A percentile compares a stretch with the other conserved stretches of the same genome.
Evolutionary conservation across 768 basidiomycete genomes (phyloP).

Genomic region (Boletus rufocinnamomeus): DNA sequence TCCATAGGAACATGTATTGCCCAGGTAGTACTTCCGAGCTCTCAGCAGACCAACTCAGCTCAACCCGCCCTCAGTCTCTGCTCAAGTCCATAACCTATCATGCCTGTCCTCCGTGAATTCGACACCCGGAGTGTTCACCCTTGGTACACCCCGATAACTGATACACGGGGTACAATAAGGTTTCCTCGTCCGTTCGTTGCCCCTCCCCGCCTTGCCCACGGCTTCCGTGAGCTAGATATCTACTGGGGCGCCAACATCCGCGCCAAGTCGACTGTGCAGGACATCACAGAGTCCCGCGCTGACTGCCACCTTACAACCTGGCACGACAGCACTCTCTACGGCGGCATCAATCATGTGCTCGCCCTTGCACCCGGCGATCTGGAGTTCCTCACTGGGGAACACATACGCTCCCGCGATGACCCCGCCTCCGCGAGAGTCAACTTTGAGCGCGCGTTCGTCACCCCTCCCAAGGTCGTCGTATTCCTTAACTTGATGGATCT

Average conservation of each 20-base stretch:
- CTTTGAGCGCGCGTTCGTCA: slow-evolving; percentile 19
- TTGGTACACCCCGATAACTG: not conserved
- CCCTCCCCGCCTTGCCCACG: slow-evolving; percentile 23
- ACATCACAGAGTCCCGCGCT: slow-evolving; percentile 6
- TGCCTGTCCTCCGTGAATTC: slow-evolving; percentile 21
- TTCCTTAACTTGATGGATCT: slow-evolving; percentile 20
- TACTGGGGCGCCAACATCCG: slow-evolving; percentile 11
- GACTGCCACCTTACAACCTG: slow-evolving; percentile 13
- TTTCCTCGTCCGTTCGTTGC: slow-evolving; percentile 19
- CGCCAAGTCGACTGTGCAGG: slow-evolving; percentile 3
- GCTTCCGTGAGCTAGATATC: slow-evolving; percentile 14
- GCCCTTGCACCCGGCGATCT: slow-evolving; percentile 13
- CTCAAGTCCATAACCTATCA: not conserved
- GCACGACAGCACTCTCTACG: not conserved
- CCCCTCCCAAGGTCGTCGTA: slow-evolving; percentile 19
- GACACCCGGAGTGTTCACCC: slow-evolving; percentile 7
- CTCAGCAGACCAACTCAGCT: not conserved
- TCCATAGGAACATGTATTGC: too few relatives aligned
- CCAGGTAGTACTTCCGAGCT: too few relatives aligned
- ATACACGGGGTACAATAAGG: slow-evolving; percentile 9
- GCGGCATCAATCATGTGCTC: not conserved
- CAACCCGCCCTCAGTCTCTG: not conserved
- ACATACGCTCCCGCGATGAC: not conserved
- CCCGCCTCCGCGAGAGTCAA: slow-evolving; percentile 6
- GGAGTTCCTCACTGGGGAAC: slow-evolving; percentile 19